Evolutionary conservation across 805 yeast species (phyloP).

Genomic region (Blastobotrys americana): DNA sequence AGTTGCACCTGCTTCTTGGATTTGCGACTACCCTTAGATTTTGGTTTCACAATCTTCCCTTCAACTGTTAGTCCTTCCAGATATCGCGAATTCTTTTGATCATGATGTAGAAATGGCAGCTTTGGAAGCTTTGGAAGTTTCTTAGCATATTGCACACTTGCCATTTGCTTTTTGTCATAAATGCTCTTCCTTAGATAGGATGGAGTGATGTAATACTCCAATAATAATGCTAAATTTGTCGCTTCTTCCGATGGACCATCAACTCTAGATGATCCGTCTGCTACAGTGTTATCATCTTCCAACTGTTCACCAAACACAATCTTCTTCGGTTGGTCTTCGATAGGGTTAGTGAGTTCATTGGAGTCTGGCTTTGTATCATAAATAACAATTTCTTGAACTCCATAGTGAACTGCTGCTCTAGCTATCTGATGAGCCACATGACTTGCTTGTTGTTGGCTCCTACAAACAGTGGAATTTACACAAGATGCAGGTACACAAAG

Average conservation of each 20-base stretch:
- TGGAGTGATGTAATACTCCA: slow-evolving; percentile 81
- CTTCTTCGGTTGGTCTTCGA: slow-evolving; percentile 31
- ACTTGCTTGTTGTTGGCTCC: slow-evolving; percentile 66
- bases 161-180: slow-evolving; percentile 40
- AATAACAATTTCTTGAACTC: slow-evolving; percentile 68
- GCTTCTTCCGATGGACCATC: slow-evolving; percentile 28
- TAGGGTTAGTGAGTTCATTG: slow-evolving; percentile 16
- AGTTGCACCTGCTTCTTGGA: slow-evolving; percentile 47
- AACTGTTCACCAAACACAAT: slow-evolving; percentile 32
- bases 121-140: slow-evolving; percentile 65
- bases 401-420: slow-evolving; percentile 59
- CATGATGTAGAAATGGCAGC: slow-evolving; percentile 62
- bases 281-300: slow-evolving; percentile 14
- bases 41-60: slow-evolving; percentile 20
- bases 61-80: slow-evolving; percentile 59
- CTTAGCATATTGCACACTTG: slow-evolving; percentile 49
- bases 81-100: slow-evolving; percentile 38
- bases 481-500: slow-evolving; percentile 69
- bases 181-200: slow-evolving; percentile 63
- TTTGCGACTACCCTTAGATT: slow-evolving; percentile 30
- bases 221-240: slow-evolving; percentile 54
- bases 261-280: slow-evolving; percentile 15
- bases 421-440: slow-evolving; percentile 71
- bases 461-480: slow-evolving; percentile 48
- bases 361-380: slow-evolving; percentile 42